These are phyloP conservation scores for Funneliformis geosporum DNA, from an alignment of 192 early-diverging fungal genomes.

Conservation along the genomic window DNA sequence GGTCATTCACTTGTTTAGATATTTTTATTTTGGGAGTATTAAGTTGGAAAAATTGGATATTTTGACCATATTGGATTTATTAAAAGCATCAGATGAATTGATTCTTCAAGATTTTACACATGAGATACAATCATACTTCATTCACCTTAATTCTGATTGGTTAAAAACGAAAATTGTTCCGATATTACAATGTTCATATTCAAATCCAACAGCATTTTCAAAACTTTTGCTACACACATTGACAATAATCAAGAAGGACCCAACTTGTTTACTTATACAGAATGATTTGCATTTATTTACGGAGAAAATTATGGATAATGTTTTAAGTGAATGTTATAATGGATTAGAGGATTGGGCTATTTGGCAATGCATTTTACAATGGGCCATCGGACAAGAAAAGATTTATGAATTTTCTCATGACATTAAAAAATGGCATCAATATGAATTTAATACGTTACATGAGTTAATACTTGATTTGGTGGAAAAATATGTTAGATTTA, in stretches of 20 bases:
- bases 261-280: neutral
- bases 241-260: neutral
- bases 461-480: neutral
- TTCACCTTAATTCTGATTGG: neutral
- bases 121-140: slow-evolving; percentile 10
- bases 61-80: neutral
- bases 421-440: neutral
- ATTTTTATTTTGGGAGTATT: neutral
- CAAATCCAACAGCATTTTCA: neutral
- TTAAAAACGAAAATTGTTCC: neutral
- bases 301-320: neutral
- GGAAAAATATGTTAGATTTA: slow-evolving; percentile 2
- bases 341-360: neutral
- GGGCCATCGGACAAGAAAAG: neutral
- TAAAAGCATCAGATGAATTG: slow-evolving; percentile 17
- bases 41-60: slow-evolving; percentile 19
- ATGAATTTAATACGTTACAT: slow-evolving; percentile 7
- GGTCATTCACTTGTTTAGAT: neutral
- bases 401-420: neutral
- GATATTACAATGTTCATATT: neutral
- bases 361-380: slow-evolving; percentile 9
- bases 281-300: slow-evolving; percentile 6
- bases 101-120: neutral
- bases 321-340: neutral
- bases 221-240: neutral